Conservation (phyloP, 1,284 basidiomycete genomes). For the Cutaneotrichosporon sp. region DNA sequence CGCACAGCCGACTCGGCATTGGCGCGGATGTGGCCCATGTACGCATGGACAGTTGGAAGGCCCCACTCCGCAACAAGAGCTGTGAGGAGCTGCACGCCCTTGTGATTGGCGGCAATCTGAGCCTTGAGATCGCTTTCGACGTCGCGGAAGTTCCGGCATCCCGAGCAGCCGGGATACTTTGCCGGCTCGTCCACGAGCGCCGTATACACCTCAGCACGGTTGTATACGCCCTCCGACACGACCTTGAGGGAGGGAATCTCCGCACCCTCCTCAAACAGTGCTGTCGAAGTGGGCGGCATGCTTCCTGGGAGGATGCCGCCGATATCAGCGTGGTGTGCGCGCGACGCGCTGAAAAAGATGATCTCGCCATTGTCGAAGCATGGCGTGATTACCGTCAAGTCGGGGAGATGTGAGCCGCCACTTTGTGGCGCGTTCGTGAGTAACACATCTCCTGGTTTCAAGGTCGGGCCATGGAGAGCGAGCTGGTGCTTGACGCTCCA, state of each 20-base stretch:
- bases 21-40: slow-evolving; percentile 76
- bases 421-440: slow-evolving; percentile 55
- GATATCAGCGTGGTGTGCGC: slow-evolving; percentile 44
- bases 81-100: slow-evolving; percentile 75
- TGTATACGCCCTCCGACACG: slow-evolving; percentile 76
- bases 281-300: slow-evolving; percentile 91
- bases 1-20: slow-evolving; percentile 90
- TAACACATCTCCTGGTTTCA: slow-evolving; percentile 55
- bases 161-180: slow-evolving; percentile 67
- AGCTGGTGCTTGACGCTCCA: slow-evolving; percentile 52
- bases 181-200: slow-evolving; percentile 71
- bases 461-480: slow-evolving; percentile 40
- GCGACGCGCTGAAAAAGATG: slow-evolving; percentile 45
- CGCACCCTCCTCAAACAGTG: slow-evolving; percentile 77
- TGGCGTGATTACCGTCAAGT: slow-evolving; percentile 46
- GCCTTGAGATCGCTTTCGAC: slow-evolving; percentile 93
- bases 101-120: slow-evolving; percentile 96
- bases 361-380: slow-evolving; percentile 40
- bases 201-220: slow-evolving; percentile 69
- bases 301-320: slow-evolving; percentile 58
- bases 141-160: slow-evolving; percentile 78
- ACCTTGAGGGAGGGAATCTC: slow-evolving; percentile 86
- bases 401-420: slow-evolving; percentile 40
- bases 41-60: slow-evolving; percentile 80
- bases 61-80: slow-evolving; percentile 82